Evolutionary conservation across 2,329 filamentous ascomycete species (phyloP).

Genomic region (Pochonia chlamydosporia): DNA sequence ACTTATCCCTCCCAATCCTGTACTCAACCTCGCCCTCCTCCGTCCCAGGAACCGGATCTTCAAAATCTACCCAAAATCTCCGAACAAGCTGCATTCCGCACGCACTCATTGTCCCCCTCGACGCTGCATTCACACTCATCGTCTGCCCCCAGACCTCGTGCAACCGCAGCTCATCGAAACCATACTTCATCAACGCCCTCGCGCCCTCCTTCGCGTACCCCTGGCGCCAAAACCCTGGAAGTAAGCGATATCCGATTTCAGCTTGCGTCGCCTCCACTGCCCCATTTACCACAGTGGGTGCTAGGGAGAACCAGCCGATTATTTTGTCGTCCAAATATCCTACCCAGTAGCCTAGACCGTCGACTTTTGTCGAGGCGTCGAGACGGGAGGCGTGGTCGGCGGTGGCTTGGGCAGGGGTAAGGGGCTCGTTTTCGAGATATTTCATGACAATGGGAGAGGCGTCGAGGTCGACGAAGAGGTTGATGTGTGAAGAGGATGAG

Average conservation of each 20-base stretch:
- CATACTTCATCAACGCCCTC: conserved; percentile 20
- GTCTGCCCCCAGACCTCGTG: conserved; percentile 20
- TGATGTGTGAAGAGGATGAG: neutral
- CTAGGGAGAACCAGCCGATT: conserved; percentile 24
- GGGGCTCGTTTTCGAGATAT: neutral
- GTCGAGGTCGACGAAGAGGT: neutral
- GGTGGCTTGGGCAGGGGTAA: neutral
- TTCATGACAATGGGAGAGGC: neutral
- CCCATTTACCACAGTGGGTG: conserved; percentile 3
- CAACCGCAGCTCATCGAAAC: conserved; percentile 20
- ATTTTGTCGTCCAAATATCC: conserved; percentile 15
- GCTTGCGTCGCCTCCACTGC: conserved; percentile 11
- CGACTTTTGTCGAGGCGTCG: neutral
- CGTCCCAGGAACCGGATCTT: conserved; percentile 16
- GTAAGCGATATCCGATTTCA: conserved; percentile 21
- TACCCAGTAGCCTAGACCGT: neutral
- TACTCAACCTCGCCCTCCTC: conserved; percentile 23
- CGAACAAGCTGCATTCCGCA: neutral
- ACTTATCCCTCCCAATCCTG: conserved; percentile 15
- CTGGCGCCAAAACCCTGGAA: conserved; percentile 22
- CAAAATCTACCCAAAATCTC: conserved; percentile 19
- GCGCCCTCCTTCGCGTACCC: conserved; percentile 26
- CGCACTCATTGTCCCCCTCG: conserved; percentile 14
- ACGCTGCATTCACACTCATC: conserved; percentile 24
- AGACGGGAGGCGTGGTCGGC: neutral